Base-by-base conservation (phyloP, 768 basidiomycete species). In the Hypholoma fasciculare region DNA sequence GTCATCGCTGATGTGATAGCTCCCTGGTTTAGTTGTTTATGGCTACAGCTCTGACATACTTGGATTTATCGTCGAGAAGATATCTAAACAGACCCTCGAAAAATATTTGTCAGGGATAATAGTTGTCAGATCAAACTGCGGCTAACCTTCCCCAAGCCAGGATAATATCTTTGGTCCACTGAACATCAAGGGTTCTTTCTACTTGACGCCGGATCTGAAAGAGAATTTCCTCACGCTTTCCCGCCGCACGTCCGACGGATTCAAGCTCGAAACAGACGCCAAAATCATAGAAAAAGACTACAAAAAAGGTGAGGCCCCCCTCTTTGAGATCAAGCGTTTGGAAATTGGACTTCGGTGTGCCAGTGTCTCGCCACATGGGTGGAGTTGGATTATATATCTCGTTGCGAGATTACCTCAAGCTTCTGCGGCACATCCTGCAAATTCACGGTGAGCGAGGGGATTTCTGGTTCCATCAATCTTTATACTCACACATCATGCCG, bases 131-230 rank as follows among this genome's bases (percentile, higher is more conserved):
- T 47, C 23, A n/a, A 34, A 13, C n/a, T 49, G 1, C 20, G 7
- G 7, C 26, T 6, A 38, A 40, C 12, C 13, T n/a, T 34, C 49
- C 20, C 44, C 7, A 26, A 72, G 72, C 38, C 60, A 71, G 48
- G 65, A 71, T 27, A 61, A 68, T 54, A 72, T 74, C 20, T 74
- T 72, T 57, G 52, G 59, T 16, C 73, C 71, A 2, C 48, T 74
- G 12, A 69, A 67, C 2, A 68, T 74, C 16, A 64, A 61, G 6
- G 58, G 65, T 0, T 68, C 71, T 3, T 74, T 72, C 60, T 64
- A 60, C 42, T 44, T 69, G 34, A 73, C 71, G 7, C 63, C 63
- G 9, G 64, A 71, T 39, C 52, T 70, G 26, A 61, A 63, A 20
- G 49, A 54, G 19, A 59, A 54, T 16, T 55, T 68, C 4, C 49